Evolutionary conservation across 2,329 filamentous ascomycete genomes (phyloP).

Genomic region (Fusarium udum): DNA sequence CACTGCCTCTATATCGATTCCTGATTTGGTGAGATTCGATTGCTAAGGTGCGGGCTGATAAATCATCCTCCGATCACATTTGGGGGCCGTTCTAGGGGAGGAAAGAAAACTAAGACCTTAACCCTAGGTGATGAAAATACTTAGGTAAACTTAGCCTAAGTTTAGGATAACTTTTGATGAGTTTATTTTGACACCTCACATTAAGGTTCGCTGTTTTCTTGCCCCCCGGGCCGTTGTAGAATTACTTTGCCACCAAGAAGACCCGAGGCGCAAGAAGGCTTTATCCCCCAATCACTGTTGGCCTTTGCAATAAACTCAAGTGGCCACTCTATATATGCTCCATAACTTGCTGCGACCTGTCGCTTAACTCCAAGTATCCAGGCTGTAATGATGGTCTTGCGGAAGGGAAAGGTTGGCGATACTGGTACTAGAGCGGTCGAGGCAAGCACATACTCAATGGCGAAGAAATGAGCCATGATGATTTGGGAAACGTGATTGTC

Average conservation of each 20-base stretch:
- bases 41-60: background rate
- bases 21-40: background rate
- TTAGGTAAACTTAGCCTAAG: too few relatives aligned
- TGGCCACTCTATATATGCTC: background rate
- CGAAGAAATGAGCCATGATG: background rate
- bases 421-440: background rate
- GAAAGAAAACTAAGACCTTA: too few relatives aligned
- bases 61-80: background rate
- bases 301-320: background rate
- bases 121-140: too few relatives aligned
- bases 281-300: background rate
- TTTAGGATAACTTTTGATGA: too few relatives aligned
- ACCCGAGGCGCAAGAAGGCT: too few relatives aligned
- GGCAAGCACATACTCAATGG: background rate
- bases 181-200: too few relatives aligned
- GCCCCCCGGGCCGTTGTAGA: background rate
- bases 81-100: background rate
- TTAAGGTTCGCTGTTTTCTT: too few relatives aligned
- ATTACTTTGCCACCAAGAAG: background rate
- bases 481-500: background rate
- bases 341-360: background rate
- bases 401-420: background rate
- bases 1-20: background rate
- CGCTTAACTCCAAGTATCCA: background rate
- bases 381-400: background rate